Percentiles rank a stretch among this genome's conserved stretches.
phyloP scores from a whole-genome alignment of 2,329 filamentous ascomycete genomes.

The Chaetothyriales sp. region DNA sequence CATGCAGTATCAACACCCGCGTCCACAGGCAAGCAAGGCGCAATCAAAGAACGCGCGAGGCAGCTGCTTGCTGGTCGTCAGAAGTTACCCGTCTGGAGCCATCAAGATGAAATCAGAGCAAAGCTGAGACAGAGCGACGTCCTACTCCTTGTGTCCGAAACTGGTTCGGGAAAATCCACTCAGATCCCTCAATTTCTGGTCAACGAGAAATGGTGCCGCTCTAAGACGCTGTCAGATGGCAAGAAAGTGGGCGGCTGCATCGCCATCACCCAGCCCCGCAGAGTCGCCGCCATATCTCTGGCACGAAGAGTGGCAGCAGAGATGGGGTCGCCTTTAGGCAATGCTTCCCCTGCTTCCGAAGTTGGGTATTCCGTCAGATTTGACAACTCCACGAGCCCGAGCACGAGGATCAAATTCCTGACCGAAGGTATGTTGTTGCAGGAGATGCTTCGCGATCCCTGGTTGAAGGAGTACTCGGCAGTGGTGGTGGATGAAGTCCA shows the following conservation, averaged over 20 bases:
- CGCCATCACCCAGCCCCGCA: slow-evolving; percentile 83
- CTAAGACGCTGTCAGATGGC: slow-evolving; percentile 15
- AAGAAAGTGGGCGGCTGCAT: slow-evolving; percentile 61
- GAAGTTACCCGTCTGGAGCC: slow-evolving; percentile 66
- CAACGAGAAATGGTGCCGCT: slow-evolving; percentile 62
- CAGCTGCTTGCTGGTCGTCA: slow-evolving; percentile 41
- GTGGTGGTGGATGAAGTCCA: slow-evolving; percentile 94
- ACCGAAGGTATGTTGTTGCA: slow-evolving; percentile 95
- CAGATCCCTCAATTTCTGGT: slow-evolving; percentile 87
- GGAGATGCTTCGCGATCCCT: slow-evolving; percentile 76
- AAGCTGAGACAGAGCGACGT: slow-evolving; percentile 55
- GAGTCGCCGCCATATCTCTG: slow-evolving; percentile 84
- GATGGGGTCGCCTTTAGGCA: slow-evolving; percentile 52
- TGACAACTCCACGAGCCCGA: slow-evolving; percentile 68
- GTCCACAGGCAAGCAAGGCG: background rate
- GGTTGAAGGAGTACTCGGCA: slow-evolving; percentile 72
- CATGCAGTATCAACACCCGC: background rate
- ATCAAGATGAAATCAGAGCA: slow-evolving; percentile 55
- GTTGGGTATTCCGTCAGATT: slow-evolving; percentile 95
- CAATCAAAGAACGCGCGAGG: background rate
- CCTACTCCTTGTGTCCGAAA: slow-evolving; percentile 80
- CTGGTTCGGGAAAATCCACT: slow-evolving; percentile 91
- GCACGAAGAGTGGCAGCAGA: slow-evolving; percentile 80
- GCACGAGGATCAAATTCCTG: slow-evolving; percentile 80
- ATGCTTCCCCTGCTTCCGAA: slow-evolving; percentile 32